Percentiles rank a stretch among this genome's conserved stretches.
phyloP scores from a whole-genome alignment of 441 rosid species.

The Raphanus hybrid region DNA sequence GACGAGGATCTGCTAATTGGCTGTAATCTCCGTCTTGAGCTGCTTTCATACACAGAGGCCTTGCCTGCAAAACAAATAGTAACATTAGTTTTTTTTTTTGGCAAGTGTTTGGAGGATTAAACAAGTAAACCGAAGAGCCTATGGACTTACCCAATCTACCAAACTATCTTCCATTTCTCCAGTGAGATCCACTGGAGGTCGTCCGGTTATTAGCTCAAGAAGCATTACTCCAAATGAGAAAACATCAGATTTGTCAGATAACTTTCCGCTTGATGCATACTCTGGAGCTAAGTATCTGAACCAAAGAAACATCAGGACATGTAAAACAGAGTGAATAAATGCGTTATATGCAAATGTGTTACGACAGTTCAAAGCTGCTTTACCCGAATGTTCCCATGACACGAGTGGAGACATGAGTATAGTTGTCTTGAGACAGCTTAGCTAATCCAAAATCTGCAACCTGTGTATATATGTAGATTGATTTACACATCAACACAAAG shows the following conservation, averaged over 20 bases:
- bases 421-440: constrained; percentile 63
- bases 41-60: constrained; percentile 61
- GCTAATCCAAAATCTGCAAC: constrained; percentile 94
- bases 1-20: constrained; percentile 63
- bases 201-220: constrained; percentile 81
- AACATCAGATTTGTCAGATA: constrained; percentile 91
- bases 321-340: not conserved
- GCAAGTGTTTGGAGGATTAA: too few relatives aligned
- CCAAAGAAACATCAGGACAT: not conserved
- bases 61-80: constrained; percentile 58
- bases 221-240: constrained; percentile 90
- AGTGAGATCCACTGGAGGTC: constrained; percentile 62
- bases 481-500: not conserved
- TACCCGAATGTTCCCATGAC: constrained; percentile 98
- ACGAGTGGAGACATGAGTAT: constrained; percentile 88
- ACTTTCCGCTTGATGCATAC: constrained; percentile 89
- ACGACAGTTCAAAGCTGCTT: constrained; percentile 23
- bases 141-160: constrained; percentile 74
- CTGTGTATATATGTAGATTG: constrained; percentile 36
- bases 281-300: constrained; percentile 91
- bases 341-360: not conserved
- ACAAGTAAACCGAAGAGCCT: not conserved
- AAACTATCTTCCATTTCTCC: constrained; percentile 78
- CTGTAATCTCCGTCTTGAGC: constrained; percentile 59
- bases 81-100: not conserved